A percentile compares a stretch with the other conserved stretches of the same genome.
These are phyloP conservation scores for Sanguinoderma infundibulare DNA, from an alignment of 1,284 basidiomycete genomes.

Conservation along the genomic window DNA sequence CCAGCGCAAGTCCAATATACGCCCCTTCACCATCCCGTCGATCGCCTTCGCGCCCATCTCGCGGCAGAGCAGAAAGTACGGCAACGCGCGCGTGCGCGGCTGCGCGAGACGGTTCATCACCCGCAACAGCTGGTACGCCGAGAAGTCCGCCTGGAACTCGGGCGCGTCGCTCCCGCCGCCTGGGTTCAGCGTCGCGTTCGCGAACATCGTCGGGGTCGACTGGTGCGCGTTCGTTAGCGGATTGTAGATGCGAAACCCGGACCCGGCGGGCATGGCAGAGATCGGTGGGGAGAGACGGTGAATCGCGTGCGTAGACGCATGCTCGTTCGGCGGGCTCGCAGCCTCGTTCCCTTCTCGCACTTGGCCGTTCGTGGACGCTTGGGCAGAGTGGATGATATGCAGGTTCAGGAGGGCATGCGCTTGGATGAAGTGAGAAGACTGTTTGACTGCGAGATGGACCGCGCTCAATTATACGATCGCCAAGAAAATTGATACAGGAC, in stretches of 20 bases:
- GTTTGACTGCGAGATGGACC: constrained; percentile 53
- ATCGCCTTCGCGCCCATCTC: constrained; percentile 79
- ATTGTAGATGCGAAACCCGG: constrained; percentile 69
- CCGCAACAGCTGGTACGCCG: constrained; percentile 73
- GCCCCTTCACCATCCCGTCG: constrained; percentile 79
- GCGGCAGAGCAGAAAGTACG: constrained; percentile 79
- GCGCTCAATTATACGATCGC: constrained; percentile 10
- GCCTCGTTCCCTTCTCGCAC: constrained; percentile 22
- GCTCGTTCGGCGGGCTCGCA: constrained; percentile 19
- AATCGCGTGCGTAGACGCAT: constrained; percentile 55
- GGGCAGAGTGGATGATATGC: constrained; percentile 76
- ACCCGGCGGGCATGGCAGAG: constrained; percentile 17
- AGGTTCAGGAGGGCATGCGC: constrained; percentile 75
- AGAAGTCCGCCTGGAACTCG: constrained; percentile 53
- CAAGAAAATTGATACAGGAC: constrained; percentile 25
- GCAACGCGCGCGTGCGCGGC: constrained; percentile 59
- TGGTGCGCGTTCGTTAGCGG: constrained; percentile 47
- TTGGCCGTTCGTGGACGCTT: constrained; percentile 41
- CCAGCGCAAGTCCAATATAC: constrained; percentile 78
- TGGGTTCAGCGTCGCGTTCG: background rate
- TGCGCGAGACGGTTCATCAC: constrained; percentile 75
- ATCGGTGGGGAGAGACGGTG: constrained; percentile 40
- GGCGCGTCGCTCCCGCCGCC: constrained; percentile 32
- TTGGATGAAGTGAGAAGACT: constrained; percentile 77
- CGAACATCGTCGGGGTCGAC: constrained; percentile 34